Base-by-base conservation (phyloP, 805 yeast genomes). In the Candida berthetii region DNA sequence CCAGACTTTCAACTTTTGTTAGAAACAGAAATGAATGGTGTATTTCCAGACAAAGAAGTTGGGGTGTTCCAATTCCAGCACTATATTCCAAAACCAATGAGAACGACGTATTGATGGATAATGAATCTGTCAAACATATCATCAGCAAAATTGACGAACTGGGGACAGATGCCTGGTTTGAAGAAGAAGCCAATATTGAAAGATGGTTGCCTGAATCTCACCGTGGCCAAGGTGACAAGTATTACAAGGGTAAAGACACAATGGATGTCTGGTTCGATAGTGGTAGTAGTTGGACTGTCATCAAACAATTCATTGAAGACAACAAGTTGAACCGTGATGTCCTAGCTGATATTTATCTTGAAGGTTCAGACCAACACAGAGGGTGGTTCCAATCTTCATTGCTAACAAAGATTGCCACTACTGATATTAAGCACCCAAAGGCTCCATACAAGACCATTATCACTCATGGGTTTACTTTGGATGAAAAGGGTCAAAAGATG, bases 211-310 rank as follows among this genome's bases (percentile, higher is more conserved):
- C 96, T 0, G 68, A 66, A 3, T 50, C 61, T 2, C 65, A 67
- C 41, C 60, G 67, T 20, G 59, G 52, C 15, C 53, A 65, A 24
- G 82, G 79, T 0, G 42, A 52, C 3, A 51, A 66, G 2, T 84
- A 71, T 47, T 54, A 55, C 19, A 83, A 86, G 53, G 91, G 96
- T 1, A 74, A 69, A 35, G 99, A 93, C 52, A 93, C 99, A 0
- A 85, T 93, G 89, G 99, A 93, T 63, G 99, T 93, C 16, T 93
- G 99, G 99, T 91, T 93, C 65, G 99, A 93, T 61, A 85, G 96
- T 32, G 99, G 99, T 0, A 78, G 95, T 1, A 82, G 93, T 28
- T 93, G 99, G 98, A 74, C 78, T 10, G 71, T 76, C 36, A 65
- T 84, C 17, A 57, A 61, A 2, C 68, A 71, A 39, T 64, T 70